Conservation (phyloP, 78 protist species). For the Chrysochromulina tobinii region DNA sequence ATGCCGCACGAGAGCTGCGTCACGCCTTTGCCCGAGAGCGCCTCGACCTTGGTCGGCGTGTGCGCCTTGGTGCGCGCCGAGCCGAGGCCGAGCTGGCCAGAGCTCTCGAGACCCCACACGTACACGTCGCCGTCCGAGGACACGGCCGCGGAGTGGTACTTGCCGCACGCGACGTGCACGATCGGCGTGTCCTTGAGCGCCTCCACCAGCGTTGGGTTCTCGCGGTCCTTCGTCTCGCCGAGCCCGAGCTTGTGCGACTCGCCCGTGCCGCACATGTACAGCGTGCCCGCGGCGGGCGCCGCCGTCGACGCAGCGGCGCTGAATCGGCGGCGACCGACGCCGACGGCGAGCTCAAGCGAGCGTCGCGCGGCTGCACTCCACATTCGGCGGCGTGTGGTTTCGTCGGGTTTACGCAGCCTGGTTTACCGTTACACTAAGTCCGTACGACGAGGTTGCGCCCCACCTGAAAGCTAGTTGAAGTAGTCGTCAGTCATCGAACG, state of each 20-base stretch:
- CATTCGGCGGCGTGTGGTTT: too few relatives aligned
- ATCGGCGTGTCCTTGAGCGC: background rate
- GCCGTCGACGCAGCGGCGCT: background rate
- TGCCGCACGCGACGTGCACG: conserved; percentile 31
- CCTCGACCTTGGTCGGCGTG: background rate
- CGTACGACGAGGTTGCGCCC: too few relatives aligned
- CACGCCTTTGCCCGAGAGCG: background rate
- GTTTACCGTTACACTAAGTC: too few relatives aligned
- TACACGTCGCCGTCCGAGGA: background rate
- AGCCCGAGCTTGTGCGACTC: background rate
- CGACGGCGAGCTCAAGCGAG: too few relatives aligned
- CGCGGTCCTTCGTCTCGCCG: background rate
- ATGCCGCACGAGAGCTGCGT: background rate
- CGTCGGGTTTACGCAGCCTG: too few relatives aligned
- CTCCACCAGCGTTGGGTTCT: background rate
- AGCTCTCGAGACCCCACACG: background rate
- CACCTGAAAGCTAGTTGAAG: too few relatives aligned
- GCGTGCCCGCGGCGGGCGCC: background rate
- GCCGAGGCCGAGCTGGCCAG: conserved; percentile 14
- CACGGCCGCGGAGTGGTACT: background rate
- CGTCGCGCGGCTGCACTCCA: too few relatives aligned
- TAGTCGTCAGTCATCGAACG: too few relatives aligned
- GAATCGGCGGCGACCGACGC: too few relatives aligned
- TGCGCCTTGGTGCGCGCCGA: background rate
- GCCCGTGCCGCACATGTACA: background rate